Evolutionary conservation across 139 green algal genomes (phyloP).

Genomic region (Zygnema cylindricum): DNA sequence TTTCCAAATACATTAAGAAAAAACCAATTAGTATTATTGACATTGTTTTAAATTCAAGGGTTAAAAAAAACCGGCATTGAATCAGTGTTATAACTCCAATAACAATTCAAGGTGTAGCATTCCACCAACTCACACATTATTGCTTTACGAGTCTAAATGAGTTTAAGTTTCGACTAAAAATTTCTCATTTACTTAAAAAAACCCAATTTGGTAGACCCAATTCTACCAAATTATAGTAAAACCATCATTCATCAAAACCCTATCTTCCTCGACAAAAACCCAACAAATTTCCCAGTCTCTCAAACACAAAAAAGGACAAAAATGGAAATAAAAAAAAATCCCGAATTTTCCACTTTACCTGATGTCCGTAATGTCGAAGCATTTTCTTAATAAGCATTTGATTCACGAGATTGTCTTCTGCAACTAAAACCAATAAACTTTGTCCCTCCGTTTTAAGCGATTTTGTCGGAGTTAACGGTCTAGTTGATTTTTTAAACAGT

Average conservation of each 20-base stretch:
- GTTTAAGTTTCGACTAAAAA: too few relatives aligned
- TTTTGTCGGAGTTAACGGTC: slow-evolving; percentile 4
- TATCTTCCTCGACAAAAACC: too few relatives aligned
- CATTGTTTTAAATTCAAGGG: too few relatives aligned
- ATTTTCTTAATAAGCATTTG: slow-evolving; percentile 64
- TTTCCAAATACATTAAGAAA: too few relatives aligned
- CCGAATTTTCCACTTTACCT: background rate
- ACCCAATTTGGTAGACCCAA: background rate
- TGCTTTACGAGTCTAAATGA: too few relatives aligned
- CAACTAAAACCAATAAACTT: slow-evolving; percentile 44
- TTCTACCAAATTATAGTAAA: background rate
- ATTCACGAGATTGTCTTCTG: slow-evolving; percentile 58
- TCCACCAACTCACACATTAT: too few relatives aligned
- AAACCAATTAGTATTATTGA: too few relatives aligned
- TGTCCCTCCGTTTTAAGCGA: background rate
- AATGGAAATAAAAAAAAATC: background rate
- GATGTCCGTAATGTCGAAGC: slow-evolving; percentile 50
- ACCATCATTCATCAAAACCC: too few relatives aligned
- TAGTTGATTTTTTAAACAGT: background rate
- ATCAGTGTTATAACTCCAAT: too few relatives aligned
- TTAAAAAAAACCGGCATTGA: too few relatives aligned
- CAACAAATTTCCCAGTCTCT: background rate
- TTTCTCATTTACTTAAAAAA: too few relatives aligned
- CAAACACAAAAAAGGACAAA: slow-evolving; percentile 5
- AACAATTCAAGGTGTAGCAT: too few relatives aligned